Base-by-base conservation (phyloP, 768 basidiomycete genomes). In the Cyclocybe aegerita region DNA sequence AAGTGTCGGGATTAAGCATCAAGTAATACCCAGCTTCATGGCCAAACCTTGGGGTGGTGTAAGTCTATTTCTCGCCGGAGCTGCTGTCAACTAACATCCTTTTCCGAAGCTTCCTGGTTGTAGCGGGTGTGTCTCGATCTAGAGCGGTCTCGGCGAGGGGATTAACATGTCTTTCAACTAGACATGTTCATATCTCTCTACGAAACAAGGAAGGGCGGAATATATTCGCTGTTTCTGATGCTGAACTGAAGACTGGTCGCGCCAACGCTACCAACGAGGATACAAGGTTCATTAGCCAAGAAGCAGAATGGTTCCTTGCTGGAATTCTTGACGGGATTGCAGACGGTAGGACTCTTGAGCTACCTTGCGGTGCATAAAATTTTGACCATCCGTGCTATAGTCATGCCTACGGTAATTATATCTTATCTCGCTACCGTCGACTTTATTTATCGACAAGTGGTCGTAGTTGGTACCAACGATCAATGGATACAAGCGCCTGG, bases 401-500 rank as follows among this genome's bases (percentile, higher is more conserved):
- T 94, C 43, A 83, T 94, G 82, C 93, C 93, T 7, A 77, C 86
- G 79, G 88, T 91, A 65, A 69, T 77, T 57, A 23, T 8, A 29
- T 6, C 6, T 12, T n/a, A 12, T 4, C 23, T 17, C 14, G 9
- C 10, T 7, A 29, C 38, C 29, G 14, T 23, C 10, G 39, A 16
- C 10, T 15, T 31, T 10, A n/a, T 30, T 12, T 11, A 46, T 39
- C 16, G 10, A 47, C 35, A 45, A 34, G 37, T 41, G 1, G 14
- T 50, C 43, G 14, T 39, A 91, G 89, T 66, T 91, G 17, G 89
- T 91, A 11, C 93, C 92, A 1, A 96, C 90, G 0, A 87, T 97
- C 70, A 96, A 96, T 61, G 94, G 96, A 7, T 99, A 99, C 75
- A 99, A 98, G 65, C 91, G 97, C 11, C 82, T 99, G 7, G 86